A percentile compares a stretch with the other conserved stretches of the same genome.
phyloP scores from a whole-genome alignment of 345 rosid genomes.

The Syzygium oleosum region DNA sequence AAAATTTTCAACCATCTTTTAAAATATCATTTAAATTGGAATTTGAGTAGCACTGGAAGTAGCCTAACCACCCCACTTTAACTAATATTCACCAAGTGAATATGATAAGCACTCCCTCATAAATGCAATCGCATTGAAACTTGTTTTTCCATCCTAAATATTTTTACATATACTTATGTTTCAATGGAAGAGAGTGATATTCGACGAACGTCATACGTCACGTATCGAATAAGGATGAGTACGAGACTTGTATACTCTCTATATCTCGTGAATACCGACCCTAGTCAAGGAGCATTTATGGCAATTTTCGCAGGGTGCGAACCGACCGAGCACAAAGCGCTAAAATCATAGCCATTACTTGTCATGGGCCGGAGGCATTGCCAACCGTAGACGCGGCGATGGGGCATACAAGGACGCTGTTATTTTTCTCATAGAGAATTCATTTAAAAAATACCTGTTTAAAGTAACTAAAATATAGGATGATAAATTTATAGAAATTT shows the following conservation, averaged over 20 bases:
- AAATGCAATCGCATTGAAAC: neutral
- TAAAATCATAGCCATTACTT: neutral
- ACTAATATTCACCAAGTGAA: neutral
- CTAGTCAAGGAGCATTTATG: neutral
- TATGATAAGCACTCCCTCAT: neutral
- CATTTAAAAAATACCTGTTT: neutral
- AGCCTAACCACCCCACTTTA: neutral
- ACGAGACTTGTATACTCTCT: neutral
- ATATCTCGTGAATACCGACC: neutral
- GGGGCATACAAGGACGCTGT: neutral
- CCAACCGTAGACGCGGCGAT: neutral
- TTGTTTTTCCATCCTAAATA: neutral
- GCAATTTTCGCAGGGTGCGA: neutral
- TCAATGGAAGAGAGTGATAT: neutral
- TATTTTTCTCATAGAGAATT: neutral
- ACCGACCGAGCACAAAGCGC: neutral
- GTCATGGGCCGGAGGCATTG: neutral
- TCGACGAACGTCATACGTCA: accelerated
- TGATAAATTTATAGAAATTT: neutral
- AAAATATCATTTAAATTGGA: neutral
- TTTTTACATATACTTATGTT: neutral
- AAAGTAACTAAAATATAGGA: neutral
- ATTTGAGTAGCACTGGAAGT: neutral
- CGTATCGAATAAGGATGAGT: accelerated
- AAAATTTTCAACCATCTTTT: neutral